Base-by-base conservation (phyloP, 2,329 filamentous ascomycete genomes). In the Cercospora sp. region DNA sequence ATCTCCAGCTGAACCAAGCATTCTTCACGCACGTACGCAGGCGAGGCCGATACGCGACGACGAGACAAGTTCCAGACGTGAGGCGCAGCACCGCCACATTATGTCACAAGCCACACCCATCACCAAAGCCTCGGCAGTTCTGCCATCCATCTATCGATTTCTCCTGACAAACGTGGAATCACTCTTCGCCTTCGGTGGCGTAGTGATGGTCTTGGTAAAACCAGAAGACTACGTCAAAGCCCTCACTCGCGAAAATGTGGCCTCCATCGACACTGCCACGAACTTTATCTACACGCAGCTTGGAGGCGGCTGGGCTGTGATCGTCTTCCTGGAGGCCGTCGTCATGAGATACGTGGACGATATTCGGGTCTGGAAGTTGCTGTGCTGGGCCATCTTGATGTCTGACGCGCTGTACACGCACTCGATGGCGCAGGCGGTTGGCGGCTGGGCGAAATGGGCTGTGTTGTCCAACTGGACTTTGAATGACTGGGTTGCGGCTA, bases 321-420 rank as follows among this genome's bases (percentile, higher is more conserved):
- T 77, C 42, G 71, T 72, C 42, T 77, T 76, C 67, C 72, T 69
- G 1, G 75, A 76, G 68, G 69, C 64, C 13, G 69, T 76, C 7
- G 67, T 75, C 28, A 65, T 77, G 30, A 70, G 75, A 3, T 65
- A 73, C 9, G 72, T 77, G n/a, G 75, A 77, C 64, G 75, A 76
- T 63, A 23, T 75, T 9, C 67, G 69, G 8, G 72, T 75, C 26
- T 77, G 75, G 75, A 73, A 67, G 51, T 65, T 75, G 42, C 60
- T 76, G 28, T 76, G 74, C 64, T 64, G 68, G 33, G 75, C 71
- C 6, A 74, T 77, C 63, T 64, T 77, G 64, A 58, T 74, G 30
- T 74, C 69, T 39, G 75, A 75, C 65, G 66, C 65, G 23, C 57
- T 70, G 16, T 76, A 74, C 66, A 70, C 66, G 31, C 74, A 75